phyloP scores from a whole-genome alignment of 2,329 filamentous ascomycete genomes.

The Metarhizium guizhouense region DNA sequence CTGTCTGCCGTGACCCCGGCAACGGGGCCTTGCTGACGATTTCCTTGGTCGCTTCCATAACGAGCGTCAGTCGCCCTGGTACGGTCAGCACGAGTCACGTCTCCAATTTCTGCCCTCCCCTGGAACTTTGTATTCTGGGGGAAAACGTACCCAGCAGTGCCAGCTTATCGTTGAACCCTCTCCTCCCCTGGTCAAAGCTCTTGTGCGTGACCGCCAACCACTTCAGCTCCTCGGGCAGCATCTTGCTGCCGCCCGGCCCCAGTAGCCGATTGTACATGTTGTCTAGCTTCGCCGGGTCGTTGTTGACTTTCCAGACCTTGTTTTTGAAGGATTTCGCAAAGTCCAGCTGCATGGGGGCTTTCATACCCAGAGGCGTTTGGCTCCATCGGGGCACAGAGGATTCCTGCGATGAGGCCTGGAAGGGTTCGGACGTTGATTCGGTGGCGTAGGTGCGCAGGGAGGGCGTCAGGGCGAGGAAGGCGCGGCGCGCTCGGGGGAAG shows the following conservation, averaged over 20 bases:
- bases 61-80: slow-evolving; percentile 26
- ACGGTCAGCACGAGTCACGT: slow-evolving; percentile 6
- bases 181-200: slow-evolving; percentile 90
- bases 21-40: slow-evolving; percentile 25
- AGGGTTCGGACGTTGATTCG: slow-evolving; percentile 16
- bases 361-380: slow-evolving; percentile 60
- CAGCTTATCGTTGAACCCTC: slow-evolving; percentile 89
- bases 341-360: slow-evolving; percentile 57
- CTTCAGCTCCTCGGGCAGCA: slow-evolving; percentile 85
- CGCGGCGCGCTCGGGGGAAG: slow-evolving; percentile 17
- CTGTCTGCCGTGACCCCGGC: slow-evolving; percentile 19
- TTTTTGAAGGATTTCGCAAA: slow-evolving; percentile 43
- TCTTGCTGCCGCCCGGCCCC: slow-evolving; percentile 59
- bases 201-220: slow-evolving; percentile 97
- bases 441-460: slow-evolving; percentile 21
- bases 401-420: slow-evolving; percentile 12
- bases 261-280: slow-evolving; percentile 69
- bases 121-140: neutral
- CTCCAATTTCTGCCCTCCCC: neutral
- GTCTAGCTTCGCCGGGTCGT: slow-evolving; percentile 64
- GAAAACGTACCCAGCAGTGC: slow-evolving; percentile 66
- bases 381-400: slow-evolving; percentile 52
- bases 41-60: slow-evolving; percentile 30
- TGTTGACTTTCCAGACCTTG: slow-evolving; percentile 61
- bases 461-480: slow-evolving; percentile 13